Percentiles rank a stretch among this genome's conserved stretches.
phyloP scores from a whole-genome alignment of 176 grass and related monocot species.

The Raddia distichophylla region DNA sequence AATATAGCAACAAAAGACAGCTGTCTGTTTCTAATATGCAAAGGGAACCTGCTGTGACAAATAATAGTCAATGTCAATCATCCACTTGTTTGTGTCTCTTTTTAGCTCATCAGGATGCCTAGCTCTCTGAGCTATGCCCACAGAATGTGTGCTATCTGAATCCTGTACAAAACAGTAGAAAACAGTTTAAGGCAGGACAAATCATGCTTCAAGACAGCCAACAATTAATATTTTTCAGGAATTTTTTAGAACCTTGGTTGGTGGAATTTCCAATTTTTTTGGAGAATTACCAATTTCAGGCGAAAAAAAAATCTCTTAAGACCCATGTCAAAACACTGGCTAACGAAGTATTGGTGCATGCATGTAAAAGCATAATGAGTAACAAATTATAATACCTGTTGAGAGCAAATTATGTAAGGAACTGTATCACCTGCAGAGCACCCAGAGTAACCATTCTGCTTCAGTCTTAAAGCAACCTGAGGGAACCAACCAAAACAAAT shows the following conservation, averaged over 20 bases:
- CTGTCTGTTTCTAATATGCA: conserved; percentile 21
- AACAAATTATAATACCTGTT: conserved; percentile 58
- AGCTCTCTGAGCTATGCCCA: conserved; percentile 91
- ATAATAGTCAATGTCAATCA: conserved; percentile 97
- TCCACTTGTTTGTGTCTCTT: conserved; percentile 66
- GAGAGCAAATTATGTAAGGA: conserved; percentile 94
- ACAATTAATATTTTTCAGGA: conserved; percentile 1
- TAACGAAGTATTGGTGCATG: neutral
- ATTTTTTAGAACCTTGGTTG: neutral
- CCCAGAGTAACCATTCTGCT: conserved; percentile 86
- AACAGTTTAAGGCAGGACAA: conserved; percentile 35
- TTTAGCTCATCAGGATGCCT: conserved; percentile 95
- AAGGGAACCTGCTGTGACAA: conserved; percentile 88
- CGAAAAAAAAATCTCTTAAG: conserved; percentile 1
- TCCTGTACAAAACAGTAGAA: conserved; percentile 52
- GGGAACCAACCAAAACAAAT: conserved; percentile 23
- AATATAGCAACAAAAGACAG: conserved; percentile 15
- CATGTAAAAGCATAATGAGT: conserved; percentile 30
- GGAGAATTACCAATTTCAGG: conserved; percentile 29
- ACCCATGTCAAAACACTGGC: conserved; percentile 18
- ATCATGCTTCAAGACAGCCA: conserved; percentile 34
- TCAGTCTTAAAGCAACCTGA: conserved; percentile 94
- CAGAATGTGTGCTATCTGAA: conserved; percentile 58
- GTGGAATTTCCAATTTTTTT: neutral
- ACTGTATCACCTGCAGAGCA: conserved; percentile 87